phyloP scores from a whole-genome alignment of 2,329 filamentous ascomycete genomes.

The Lecanosticta acicola region DNA sequence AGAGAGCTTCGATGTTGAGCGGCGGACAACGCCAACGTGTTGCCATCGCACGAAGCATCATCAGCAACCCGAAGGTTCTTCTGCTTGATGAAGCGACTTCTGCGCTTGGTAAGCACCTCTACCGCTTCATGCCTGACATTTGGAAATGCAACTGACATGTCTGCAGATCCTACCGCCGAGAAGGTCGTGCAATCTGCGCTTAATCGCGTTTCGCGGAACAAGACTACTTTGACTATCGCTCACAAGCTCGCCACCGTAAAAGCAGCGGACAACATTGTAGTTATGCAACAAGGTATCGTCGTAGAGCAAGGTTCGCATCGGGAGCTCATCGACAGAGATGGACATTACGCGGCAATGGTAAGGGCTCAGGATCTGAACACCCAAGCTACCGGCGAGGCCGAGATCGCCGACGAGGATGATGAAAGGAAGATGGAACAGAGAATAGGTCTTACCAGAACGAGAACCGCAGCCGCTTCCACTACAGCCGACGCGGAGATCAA shows the following conservation, averaged over 20 bases:
- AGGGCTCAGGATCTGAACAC: constrained; percentile 43
- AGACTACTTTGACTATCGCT: constrained; percentile 38
- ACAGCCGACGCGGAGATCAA: constrained; percentile 30
- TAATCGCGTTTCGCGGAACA: constrained; percentile 28
- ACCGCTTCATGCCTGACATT: neutral
- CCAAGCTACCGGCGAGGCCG: constrained; percentile 16
- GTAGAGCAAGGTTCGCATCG: constrained; percentile 43
- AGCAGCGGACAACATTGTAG: constrained; percentile 42
- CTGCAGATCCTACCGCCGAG: constrained; percentile 32
- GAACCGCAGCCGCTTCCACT: constrained; percentile 27
- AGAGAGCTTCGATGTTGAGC: constrained; percentile 30
- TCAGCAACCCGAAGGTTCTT: constrained; percentile 33
- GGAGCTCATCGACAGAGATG: constrained; percentile 35
- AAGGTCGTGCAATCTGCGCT: constrained; percentile 32
- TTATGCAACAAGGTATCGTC: constrained; percentile 40
- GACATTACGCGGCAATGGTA: constrained; percentile 41
- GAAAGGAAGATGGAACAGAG: constrained; percentile 28
- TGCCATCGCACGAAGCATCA: constrained; percentile 35
- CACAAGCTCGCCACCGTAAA: constrained; percentile 43
- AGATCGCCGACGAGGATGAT: constrained; percentile 27
- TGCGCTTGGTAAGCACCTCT: neutral
- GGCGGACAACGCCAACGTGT: constrained; percentile 35
- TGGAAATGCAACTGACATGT: neutral
- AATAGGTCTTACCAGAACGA: constrained; percentile 19
- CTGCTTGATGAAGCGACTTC: constrained; percentile 35